Conservation (phyloP, 371 early-diverging fungal species). For the Syncephalastrum sp. region DNA sequence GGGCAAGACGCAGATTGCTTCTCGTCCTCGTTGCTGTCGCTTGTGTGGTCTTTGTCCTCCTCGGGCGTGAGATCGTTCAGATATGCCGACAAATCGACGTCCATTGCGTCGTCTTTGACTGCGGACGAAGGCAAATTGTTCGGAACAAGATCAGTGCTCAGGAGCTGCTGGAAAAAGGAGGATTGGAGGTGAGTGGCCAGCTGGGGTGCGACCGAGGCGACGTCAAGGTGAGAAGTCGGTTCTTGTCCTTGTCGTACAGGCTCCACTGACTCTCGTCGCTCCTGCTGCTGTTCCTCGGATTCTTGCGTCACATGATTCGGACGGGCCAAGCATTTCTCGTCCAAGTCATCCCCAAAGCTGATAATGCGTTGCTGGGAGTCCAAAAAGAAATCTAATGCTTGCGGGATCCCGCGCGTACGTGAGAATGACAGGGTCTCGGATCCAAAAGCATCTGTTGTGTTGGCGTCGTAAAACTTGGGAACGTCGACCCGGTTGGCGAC, state of each 20-base stretch:
- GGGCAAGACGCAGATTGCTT: too few relatives aligned
- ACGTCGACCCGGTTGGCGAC: constrained; percentile 33
- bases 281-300: constrained; percentile 2
- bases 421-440: constrained; percentile 8
- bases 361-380: constrained; percentile 16
- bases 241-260: constrained; percentile 2
- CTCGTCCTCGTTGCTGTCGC: neutral
- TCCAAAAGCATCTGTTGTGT: constrained; percentile 9
- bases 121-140: neutral
- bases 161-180: constrained; percentile 29
- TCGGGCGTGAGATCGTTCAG: constrained; percentile 7
- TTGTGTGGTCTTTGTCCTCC: neutral
- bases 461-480: constrained; percentile 38
- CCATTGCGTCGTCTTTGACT: neutral
- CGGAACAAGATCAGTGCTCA: constrained; percentile 24
- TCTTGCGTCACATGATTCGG: constrained; percentile 49
- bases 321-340: constrained; percentile 24
- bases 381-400: constrained; percentile 18
- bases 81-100: constrained; percentile 8
- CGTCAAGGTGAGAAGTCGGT: constrained; percentile 1
- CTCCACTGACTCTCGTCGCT: neutral
- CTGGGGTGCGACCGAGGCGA: constrained; percentile 28
- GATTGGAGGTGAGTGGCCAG: constrained; percentile 34
- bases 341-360: constrained; percentile 1
- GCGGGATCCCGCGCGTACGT: constrained; percentile 14